Conservation (phyloP, 495 filamentous ascomycete genomes). For the Annulohypoxylon nitens region DNA sequence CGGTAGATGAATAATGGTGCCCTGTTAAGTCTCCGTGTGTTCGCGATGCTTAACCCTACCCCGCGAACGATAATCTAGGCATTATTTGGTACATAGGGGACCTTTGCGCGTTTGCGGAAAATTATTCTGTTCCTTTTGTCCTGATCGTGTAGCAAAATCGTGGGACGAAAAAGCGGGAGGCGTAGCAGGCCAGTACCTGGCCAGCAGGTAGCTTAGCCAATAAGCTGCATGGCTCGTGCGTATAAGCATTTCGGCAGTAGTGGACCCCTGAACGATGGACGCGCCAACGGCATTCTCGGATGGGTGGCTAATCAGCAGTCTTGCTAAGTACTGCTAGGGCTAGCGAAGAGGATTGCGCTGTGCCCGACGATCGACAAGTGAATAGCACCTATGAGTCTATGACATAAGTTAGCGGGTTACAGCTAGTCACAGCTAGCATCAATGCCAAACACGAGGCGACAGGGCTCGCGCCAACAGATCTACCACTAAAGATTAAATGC, state of each 20-base stretch:
- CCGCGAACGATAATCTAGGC: conserved; percentile 2
- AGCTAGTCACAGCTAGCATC: conserved; percentile 11
- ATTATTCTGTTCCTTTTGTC: background rate
- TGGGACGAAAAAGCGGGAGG: conserved; percentile 4
- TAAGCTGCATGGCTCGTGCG: background rate
- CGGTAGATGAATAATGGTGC: background rate
- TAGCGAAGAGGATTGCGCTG: conserved; percentile 3
- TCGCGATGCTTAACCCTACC: background rate
- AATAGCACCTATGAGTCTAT: background rate
- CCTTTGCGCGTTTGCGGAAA: background rate
- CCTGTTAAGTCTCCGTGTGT: background rate
- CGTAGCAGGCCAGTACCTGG: background rate
- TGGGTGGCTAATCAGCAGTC: conserved; percentile 5
- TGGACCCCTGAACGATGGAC: conserved; percentile 2
- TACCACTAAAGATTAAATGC: conserved; percentile 10
- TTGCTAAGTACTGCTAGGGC: background rate
- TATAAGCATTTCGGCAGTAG: conserved; percentile 22
- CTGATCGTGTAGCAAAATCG: conserved; percentile 1
- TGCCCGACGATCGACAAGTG: conserved; percentile 2
- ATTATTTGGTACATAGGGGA: background rate
- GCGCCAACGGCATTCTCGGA: background rate
- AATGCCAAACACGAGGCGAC: conserved; percentile 17
- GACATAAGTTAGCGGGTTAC: conserved; percentile 5
- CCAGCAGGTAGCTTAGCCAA: background rate
- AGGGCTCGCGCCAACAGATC: conserved; percentile 9